phyloP scores from a whole-genome alignment of 352 stramenopile genomes.

The Phytophthora nicotianae region DNA sequence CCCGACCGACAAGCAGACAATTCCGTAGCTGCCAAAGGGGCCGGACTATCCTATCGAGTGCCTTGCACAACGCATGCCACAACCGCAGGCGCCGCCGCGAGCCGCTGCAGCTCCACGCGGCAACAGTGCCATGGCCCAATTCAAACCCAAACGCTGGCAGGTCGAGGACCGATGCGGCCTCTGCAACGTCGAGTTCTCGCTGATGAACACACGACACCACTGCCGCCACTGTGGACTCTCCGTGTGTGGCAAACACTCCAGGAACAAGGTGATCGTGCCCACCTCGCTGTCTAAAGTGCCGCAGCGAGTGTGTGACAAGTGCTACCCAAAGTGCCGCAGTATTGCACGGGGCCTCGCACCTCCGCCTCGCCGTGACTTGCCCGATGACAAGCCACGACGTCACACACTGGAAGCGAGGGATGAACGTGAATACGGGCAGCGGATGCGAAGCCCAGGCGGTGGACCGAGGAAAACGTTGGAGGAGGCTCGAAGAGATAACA shows the following conservation, averaged over 20 bases:
- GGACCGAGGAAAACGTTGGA: conserved; percentile 10
- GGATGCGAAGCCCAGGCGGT: conserved; percentile 11
- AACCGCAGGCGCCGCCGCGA: conserved; percentile 17
- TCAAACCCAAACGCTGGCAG: conserved; percentile 72
- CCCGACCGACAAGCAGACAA: conserved; percentile 18
- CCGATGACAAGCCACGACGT: conserved; percentile 22
- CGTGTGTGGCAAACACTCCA: conserved; percentile 78
- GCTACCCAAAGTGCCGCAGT: conserved; percentile 57
- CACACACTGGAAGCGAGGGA: conserved; percentile 25
- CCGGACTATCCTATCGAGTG: conserved; percentile 2
- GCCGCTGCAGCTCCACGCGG: conserved; percentile 30
- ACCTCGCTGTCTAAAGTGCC: conserved; percentile 64
- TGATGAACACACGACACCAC: conserved; percentile 75
- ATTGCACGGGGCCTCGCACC: conserved; percentile 14
- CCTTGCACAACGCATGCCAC: conserved; percentile 20
- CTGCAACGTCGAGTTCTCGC: conserved; percentile 62
- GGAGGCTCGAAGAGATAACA: conserved; percentile 24
- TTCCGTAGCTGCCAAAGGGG: conserved; percentile 7
- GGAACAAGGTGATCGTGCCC: conserved; percentile 67
- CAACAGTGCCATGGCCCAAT: conserved; percentile 50
- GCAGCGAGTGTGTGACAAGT: conserved; percentile 80
- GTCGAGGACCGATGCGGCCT: conserved; percentile 61
- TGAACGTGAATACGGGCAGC: conserved; percentile 15
- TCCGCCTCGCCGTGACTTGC: conserved; percentile 18
- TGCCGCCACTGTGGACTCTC: conserved; percentile 78